Base-by-base conservation (phyloP, 306 rosid genomes). In the Casuarina equisetifolia region DNA sequence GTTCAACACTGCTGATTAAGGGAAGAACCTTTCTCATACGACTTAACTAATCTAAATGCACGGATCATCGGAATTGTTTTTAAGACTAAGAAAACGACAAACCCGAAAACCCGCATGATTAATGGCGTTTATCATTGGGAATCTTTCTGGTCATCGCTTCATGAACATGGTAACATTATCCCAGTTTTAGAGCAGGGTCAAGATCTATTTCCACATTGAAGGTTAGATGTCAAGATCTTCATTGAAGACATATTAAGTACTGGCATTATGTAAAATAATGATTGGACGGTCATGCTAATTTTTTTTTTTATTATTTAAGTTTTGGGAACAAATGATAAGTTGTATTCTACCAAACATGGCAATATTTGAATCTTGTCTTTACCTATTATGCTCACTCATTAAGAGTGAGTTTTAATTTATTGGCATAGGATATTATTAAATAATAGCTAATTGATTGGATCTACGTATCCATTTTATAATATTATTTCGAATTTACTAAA, bases 81-180 rank as follows among this genome's bases (percentile, higher is more conserved):
- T 10, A 9, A 69, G 73, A 53, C 45, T 81, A 67, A 58, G 79
- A 39, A 80, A 83, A 46, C 82, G 89, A 86, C 87, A 86, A 86
- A 81, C 73, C 17, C 49, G 57, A 78, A 79, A 51, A 35, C 75
- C 76, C 75, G 76, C 82, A 83, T 81, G 87, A 78, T 39, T 20
- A 67, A 42, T 74, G 83, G 53, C 72, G 70, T 19, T 81, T 66
- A 61, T 82, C 62, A 80, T 81, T 75, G 58, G 70, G 83, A 81
- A 83, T 86, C 85, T 76, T 80, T 86, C 67, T n/a, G 79, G 70
- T 69, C 81, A 52, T 78, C 61, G 42, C 71, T 46, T 72, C 75
- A 48, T 50, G 62, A 12, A 43, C 61, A 61, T 62, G 42, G 75
- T 63, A 58, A 35, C 69, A 16, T 52, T 16, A 17, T 52, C 58